phyloP scores from a whole-genome alignment of 768 basidiomycete genomes.

The Gautieria morchelliformis region DNA sequence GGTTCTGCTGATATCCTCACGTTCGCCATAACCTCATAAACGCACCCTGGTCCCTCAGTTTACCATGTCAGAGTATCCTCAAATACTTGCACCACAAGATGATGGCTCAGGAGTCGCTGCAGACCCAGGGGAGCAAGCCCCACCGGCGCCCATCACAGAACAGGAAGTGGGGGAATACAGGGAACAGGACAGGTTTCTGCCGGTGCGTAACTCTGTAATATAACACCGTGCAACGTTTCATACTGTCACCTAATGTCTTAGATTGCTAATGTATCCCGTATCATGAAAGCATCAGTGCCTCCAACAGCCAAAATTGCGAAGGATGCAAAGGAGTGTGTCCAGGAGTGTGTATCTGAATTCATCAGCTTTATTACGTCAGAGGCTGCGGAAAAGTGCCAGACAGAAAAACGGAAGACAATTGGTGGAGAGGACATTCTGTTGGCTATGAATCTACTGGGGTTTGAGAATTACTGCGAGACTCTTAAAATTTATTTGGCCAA shows the following conservation, averaged over 20 bases:
- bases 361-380: constrained; percentile 97
- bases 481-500: constrained; percentile 90
- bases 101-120: constrained; percentile 23
- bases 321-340: constrained; percentile 97
- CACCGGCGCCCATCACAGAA: constrained; percentile 73
- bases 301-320: constrained; percentile 92
- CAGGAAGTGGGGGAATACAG: constrained; percentile 90
- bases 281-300: constrained; percentile 92
- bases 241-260: constrained; percentile 20
- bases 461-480: constrained; percentile 90
- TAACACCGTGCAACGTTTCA: background rate
- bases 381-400: constrained; percentile 87
- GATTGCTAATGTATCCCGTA: constrained; percentile 97
- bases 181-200: constrained; percentile 93
- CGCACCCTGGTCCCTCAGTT: background rate
- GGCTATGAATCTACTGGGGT: constrained; percentile 88
- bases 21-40: background rate
- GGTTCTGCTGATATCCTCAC: background rate
- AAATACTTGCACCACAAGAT: constrained; percentile 30
- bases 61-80: constrained; percentile 7
- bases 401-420: constrained; percentile 96
- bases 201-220: constrained; percentile 36
- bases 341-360: constrained; percentile 97
- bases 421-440: constrained; percentile 95
- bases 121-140: constrained; percentile 29